phyloP scores from a whole-genome alignment of 106 monocot species.

The Amphibolis antarctica region DNA sequence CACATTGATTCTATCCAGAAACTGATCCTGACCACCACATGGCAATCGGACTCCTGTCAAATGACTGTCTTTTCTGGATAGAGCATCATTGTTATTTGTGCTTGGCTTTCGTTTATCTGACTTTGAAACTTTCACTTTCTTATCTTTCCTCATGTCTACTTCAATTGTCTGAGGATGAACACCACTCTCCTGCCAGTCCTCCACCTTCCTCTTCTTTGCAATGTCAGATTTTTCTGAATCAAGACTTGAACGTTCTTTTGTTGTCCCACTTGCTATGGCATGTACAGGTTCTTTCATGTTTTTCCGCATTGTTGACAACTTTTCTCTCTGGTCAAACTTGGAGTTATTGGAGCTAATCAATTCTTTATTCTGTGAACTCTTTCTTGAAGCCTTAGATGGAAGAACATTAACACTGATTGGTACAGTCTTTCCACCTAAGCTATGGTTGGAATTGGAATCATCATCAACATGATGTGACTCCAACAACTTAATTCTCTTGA shows the following conservation, averaged over 20 bases:
- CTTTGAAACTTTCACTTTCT: constrained; percentile 34
- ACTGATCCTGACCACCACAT: constrained; percentile 11
- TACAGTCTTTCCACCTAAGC: constrained; percentile 14
- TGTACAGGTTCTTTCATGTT: constrained; percentile 16
- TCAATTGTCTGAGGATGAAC: constrained; percentile 15
- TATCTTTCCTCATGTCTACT: constrained; percentile 26
- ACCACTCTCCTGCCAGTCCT: constrained; percentile 31
- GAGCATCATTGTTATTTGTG: constrained; percentile 15
- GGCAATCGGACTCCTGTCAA: constrained; percentile 8
- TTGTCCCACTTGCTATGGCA: constrained; percentile 13
- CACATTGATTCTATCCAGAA: constrained; percentile 9
- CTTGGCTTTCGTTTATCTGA: constrained; percentile 23
- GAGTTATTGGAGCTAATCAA: constrained; percentile 22
- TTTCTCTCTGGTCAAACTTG: constrained; percentile 19
- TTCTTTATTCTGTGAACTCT: constrained; percentile 19
- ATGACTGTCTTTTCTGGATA: constrained; percentile 8
- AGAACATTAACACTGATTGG: constrained; percentile 11
- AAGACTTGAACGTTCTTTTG: constrained; percentile 23
- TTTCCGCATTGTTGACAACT: constrained; percentile 10
- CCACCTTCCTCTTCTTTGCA: constrained; percentile 43
- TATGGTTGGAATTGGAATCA: constrained; percentile 25
- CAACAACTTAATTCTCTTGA: constrained; percentile 58
- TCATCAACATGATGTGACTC: constrained; percentile 15
- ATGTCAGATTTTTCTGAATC: constrained; percentile 19
- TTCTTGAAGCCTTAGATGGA: constrained; percentile 14